Conservation (phyloP, 2,329 filamentous ascomycete species). For the Fusarium solani-melongenae region DNA sequence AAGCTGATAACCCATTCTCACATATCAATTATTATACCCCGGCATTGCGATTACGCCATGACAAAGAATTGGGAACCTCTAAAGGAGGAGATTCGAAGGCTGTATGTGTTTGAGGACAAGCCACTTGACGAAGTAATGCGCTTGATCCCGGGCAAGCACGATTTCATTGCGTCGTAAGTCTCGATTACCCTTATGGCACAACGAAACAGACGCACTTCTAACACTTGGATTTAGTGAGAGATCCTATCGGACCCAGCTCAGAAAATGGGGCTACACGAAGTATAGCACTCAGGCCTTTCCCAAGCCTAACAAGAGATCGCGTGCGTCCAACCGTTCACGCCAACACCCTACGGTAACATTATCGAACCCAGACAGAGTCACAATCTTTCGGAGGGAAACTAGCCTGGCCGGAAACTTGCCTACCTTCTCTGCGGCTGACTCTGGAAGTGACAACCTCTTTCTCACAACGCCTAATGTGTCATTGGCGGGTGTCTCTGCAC, state of each 20-base stretch:
- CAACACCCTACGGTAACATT: background rate
- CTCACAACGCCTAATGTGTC: too few relatives aligned
- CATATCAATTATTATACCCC: too few relatives aligned
- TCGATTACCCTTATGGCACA: too few relatives aligned
- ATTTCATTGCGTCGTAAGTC: slow-evolving; percentile 12
- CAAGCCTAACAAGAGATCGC: background rate
- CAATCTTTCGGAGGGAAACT: rapidly evolving
- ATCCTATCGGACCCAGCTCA: background rate
- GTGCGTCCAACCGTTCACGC: background rate
- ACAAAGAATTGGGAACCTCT: background rate
- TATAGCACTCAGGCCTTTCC: background rate
- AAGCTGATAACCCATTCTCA: too few relatives aligned
- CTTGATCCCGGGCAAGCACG: background rate
- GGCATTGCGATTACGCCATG: background rate
- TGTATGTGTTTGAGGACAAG: background rate
- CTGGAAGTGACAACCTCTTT: too few relatives aligned
- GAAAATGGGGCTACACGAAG: slow-evolving; percentile 2
- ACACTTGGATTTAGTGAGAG: background rate
- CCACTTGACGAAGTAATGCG: slow-evolving; percentile 4
- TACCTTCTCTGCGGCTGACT: background rate
- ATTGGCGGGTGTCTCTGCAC: background rate
- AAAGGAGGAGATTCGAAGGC: background rate
- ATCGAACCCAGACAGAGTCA: background rate
- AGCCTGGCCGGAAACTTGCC: background rate
- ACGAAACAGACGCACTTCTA: background rate